These are phyloP conservation scores for Phytophthora cactorum DNA, from an alignment of 352 stramenopile genomes.

Conservation along the genomic window DNA sequence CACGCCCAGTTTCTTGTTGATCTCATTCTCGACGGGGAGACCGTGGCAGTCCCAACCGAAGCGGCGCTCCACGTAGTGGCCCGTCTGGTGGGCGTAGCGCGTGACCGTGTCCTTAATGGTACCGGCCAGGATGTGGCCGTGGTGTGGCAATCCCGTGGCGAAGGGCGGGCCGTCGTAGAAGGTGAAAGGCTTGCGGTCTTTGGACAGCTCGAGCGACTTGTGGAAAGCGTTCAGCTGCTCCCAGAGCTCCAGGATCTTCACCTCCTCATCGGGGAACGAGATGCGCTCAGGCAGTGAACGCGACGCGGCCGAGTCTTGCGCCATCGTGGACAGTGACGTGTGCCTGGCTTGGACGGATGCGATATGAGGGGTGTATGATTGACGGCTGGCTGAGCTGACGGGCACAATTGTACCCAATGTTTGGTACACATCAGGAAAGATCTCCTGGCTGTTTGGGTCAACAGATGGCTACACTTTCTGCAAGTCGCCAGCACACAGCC, in stretches of 20 bases:
- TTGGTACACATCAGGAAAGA: conserved; percentile 13
- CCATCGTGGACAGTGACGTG: conserved; percentile 15
- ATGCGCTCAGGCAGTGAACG: conserved; percentile 87
- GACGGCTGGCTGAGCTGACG: conserved; percentile 17
- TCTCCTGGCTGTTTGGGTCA: conserved; percentile 12
- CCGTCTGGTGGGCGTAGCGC: conserved; percentile 98
- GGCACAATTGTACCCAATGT: conserved; percentile 5
- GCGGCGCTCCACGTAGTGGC: conserved; percentile 96
- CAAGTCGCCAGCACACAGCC: no score
- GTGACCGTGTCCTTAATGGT: conserved; percentile 99
- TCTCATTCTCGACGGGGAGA: conserved; percentile 99
- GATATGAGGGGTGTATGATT: conserved; percentile 18
- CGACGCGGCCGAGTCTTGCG: conserved; percentile 39
- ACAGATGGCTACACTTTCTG: conserved; percentile 2
- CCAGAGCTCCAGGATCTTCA: conserved; percentile 81
- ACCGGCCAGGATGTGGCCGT: conserved; percentile 98
- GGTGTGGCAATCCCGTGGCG: conserved; percentile 98
- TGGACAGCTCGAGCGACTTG: conserved; percentile 92
- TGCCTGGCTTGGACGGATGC: conserved; percentile 10
- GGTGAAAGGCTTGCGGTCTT: conserved; percentile 95
- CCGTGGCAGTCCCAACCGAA: conserved; percentile 99
- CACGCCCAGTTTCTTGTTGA: conserved; percentile 99
- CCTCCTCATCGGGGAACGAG: conserved; percentile 85
- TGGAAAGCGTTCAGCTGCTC: conserved; percentile 91
- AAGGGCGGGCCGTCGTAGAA: conserved; percentile 99